Evolutionary conservation across 1,284 basidiomycete species (phyloP), one percentile per base, ranked within the genome.

Genomic region (Inonotus hispidus): DNA sequence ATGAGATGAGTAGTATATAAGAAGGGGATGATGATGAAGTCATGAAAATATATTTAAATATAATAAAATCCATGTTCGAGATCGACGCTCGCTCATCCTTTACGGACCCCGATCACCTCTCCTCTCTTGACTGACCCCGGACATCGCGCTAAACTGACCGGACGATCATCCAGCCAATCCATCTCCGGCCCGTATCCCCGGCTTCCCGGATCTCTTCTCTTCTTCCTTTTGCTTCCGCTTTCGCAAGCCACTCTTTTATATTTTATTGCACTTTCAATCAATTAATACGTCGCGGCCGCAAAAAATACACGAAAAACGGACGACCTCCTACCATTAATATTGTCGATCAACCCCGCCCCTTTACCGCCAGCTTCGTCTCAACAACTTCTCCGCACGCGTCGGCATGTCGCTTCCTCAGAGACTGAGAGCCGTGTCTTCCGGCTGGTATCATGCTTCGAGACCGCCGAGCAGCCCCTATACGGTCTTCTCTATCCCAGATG

Each of bases 11-110:
- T 21, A 21, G 39, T n/a, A 8, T 37, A n/a, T 39, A 38, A 38
- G 35, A 43, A n/a, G 13, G 37, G 13, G 21, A 38, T 41, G 19
- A 37, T 37, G 53, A 55, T 55, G 53, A 55, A 55, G 53, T 55
- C 53, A 55, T 55, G 27, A 19, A 32, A 14, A 37, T 53, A 39
- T 11, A 39, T 10, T 39, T 16, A 10, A 39, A 43, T 32, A 32
- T 32, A 32, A 32, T 32, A 32, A 3, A 32, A 32, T 32, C 32
- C 46, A 47, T 47, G n/a, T 21, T 53, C 32, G 32, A 37, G 52
- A 53, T 53, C 52, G 52, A 32, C 52, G 52, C 29, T 53, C 29
- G 13, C 52, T 32, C 27, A 23, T 3, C 11, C n/a, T n/a, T n/a
- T n/a, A n/a, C n/a, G n/a, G n/a, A n/a, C 25, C 5, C 21, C 8